Percentiles rank a stretch among this genome's conserved stretches.
Conservation (phyloP, 1,284 basidiomycete genomes). For the Puccinia hordei region DNA sequence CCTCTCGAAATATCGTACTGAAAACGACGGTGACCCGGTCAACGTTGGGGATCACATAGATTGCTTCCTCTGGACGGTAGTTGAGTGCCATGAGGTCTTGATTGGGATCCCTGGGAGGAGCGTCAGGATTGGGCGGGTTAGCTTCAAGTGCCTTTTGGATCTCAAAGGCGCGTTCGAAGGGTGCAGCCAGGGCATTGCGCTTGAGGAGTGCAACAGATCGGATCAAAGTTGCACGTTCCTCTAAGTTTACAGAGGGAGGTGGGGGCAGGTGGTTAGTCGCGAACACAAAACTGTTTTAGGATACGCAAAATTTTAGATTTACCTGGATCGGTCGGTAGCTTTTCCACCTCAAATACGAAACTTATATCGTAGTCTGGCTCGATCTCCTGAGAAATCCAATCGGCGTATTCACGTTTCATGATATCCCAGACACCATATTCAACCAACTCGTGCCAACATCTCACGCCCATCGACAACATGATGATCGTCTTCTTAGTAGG, state of each 20-base stretch:
- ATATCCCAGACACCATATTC: conserved; percentile 82
- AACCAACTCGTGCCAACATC: conserved; percentile 90
- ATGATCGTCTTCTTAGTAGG: conserved; percentile 72
- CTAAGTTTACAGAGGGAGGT: conserved; percentile 61
- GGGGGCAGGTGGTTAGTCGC: background rate
- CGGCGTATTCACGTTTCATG: conserved; percentile 80
- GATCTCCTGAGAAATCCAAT: conserved; percentile 63
- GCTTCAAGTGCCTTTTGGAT: conserved; percentile 82
- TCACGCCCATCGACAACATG: conserved; percentile 89
- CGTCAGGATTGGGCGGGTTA: conserved; percentile 63
- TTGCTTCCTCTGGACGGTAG: conserved; percentile 89
- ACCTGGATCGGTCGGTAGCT: conserved; percentile 78
- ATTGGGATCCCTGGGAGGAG: conserved; percentile 62
- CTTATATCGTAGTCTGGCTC: conserved; percentile 89
- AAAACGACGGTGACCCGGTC: conserved; percentile 99
- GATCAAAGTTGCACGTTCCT: conserved; percentile 76
- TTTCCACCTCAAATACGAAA: conserved; percentile 81
- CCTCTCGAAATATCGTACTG: conserved; percentile 93
- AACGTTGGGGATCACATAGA: conserved; percentile 86
- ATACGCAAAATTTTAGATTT: conserved; percentile 59
- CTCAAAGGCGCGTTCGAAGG: conserved; percentile 85
- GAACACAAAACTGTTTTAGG: background rate
- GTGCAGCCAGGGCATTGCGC: conserved; percentile 89
- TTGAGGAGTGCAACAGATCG: conserved; percentile 83
- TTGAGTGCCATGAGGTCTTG: conserved; percentile 89